Evolutionary conservation across 1,139 yeast genomes (phyloP).

Genomic region (Saccharomyces hybrid): DNA sequence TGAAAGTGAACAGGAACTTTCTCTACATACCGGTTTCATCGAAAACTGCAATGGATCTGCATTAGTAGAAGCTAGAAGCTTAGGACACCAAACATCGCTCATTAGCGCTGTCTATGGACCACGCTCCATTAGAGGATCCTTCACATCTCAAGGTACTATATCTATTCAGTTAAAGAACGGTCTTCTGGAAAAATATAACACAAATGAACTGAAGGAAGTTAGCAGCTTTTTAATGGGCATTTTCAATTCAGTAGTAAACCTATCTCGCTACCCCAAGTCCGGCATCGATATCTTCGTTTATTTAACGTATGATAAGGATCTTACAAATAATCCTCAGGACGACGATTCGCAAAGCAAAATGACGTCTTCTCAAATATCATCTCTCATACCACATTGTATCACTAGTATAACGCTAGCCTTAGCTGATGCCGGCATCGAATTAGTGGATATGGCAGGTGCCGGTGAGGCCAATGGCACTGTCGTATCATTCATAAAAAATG

Average conservation of each 20-base stretch:
- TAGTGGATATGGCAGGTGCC: slow-evolving; percentile 69
- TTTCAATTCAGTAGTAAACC: slow-evolving; percentile 41
- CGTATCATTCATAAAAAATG: slow-evolving; percentile 31
- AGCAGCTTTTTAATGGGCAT: slow-evolving; percentile 32
- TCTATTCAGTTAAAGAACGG: slow-evolving; percentile 55
- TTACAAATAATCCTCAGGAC: slow-evolving; percentile 7
- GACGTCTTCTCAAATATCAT: slow-evolving; percentile 7
- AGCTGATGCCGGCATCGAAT: slow-evolving; percentile 75
- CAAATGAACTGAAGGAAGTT: slow-evolving; percentile 32
- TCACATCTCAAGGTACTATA: slow-evolving; percentile 59
- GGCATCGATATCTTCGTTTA: slow-evolving; percentile 76
- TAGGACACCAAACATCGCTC: slow-evolving; percentile 37
- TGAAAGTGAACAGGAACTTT: slow-evolving; percentile 14
- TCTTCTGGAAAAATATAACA: slow-evolving; percentile 28
- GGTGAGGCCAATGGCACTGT: slow-evolving; percentile 43
- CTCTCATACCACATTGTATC: slow-evolving; percentile 24
- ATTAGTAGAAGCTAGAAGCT: slow-evolving; percentile 52
- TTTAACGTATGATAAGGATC: slow-evolving; percentile 29
- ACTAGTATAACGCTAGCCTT: slow-evolving; percentile 67
- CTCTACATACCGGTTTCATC: slow-evolving; percentile 53
- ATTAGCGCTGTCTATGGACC: slow-evolving; percentile 83
- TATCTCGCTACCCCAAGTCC: slow-evolving; percentile 81
- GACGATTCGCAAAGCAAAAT: background rate
- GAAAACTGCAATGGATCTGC: slow-evolving; percentile 81
- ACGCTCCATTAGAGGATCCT: slow-evolving; percentile 73